These are phyloP conservation scores for Mallotus japonicus DNA, from an alignment of 441 rosid genomes.

Conservation along the genomic window DNA sequence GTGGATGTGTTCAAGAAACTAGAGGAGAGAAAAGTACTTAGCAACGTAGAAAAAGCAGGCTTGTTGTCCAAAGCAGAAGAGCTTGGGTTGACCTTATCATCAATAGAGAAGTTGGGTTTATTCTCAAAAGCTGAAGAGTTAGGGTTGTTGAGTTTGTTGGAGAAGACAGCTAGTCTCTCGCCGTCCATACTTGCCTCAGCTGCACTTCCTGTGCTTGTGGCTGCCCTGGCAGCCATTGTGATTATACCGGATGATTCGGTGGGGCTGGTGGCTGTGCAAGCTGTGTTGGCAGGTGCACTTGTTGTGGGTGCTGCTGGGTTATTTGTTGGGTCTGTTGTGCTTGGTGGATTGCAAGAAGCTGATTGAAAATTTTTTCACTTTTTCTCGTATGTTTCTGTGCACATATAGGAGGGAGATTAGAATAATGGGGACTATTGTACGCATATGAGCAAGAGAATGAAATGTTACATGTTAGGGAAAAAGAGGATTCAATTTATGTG, in stretches of 20 bases:
- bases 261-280: conserved; percentile 60
- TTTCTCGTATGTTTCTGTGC: neutral
- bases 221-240: conserved; percentile 65
- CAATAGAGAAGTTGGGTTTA: conserved; percentile 73
- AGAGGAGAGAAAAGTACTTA: conserved; percentile 75
- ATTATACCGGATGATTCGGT: conserved; percentile 79
- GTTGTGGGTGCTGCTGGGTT: conserved; percentile 64
- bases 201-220: conserved; percentile 59
- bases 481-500: neutral
- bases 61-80: conserved; percentile 79
- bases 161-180: conserved; percentile 54
- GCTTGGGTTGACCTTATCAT: conserved; percentile 68
- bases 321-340: conserved; percentile 69
- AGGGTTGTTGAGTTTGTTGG: conserved; percentile 77
- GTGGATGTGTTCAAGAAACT: conserved; percentile 90
- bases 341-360: conserved; percentile 84
- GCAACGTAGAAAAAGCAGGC: conserved; percentile 89
- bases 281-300: conserved; percentile 62
- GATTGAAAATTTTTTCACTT: conserved; percentile 34
- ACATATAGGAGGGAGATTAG: no score
- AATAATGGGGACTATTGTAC: neutral
- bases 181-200: conserved; percentile 79
- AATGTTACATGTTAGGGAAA: neutral
- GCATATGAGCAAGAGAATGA: neutral
- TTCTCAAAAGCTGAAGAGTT: conserved; percentile 89